Evolutionary conservation across 495 filamentous ascomycete genomes (phyloP), one percentile per base, ranked within the genome.

Genomic region (Aspergillus diversus): DNA sequence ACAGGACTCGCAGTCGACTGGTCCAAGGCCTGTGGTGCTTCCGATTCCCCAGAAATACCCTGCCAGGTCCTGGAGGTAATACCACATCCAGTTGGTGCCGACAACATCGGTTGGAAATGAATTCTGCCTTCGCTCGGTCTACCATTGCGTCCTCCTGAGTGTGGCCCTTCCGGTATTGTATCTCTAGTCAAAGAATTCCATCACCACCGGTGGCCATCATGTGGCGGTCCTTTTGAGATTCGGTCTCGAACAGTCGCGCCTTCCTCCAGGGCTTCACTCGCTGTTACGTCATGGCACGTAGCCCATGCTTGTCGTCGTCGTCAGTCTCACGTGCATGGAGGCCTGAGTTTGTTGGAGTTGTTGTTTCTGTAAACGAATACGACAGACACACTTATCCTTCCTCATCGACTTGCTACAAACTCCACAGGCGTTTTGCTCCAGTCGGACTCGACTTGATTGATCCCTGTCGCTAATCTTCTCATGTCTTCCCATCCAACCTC

Each of bases 11-110:
- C 33, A 31, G 31, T 49, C 33, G 59, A 16, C 46, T 39, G 51
- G 17, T 61, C 59, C 51, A 31, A 34, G 48, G n/a, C 58, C 37
- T 48, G 58, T 54, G 46, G 12, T 27, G 54, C 49, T 32, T 43
- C 39, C 39, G 39, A 43, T 43, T 15, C 11, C 39, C 8, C 8
- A 43, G 39, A 43, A 43, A 15, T 43, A 43, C 39, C 39, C 39
- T 43, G 39, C n/a, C 37, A 39, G 37, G 37, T 39, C 37, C 37
- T 8, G 37, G 37, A 39, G 37, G 37, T 39, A 39, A 39, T 39
- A 39, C 37, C 37, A 13, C 37, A 39, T 13, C 37, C 8, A 39
- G 37, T 7, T 13, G 37, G 7, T 39, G 37, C 3, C 13, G 37
- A 13, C 37, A 39, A 39, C 37, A 1, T 39, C 1, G 13, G 37